Conservation (phyloP, 148 eudicot species). For the Suaeda aralocaspica region DNA sequence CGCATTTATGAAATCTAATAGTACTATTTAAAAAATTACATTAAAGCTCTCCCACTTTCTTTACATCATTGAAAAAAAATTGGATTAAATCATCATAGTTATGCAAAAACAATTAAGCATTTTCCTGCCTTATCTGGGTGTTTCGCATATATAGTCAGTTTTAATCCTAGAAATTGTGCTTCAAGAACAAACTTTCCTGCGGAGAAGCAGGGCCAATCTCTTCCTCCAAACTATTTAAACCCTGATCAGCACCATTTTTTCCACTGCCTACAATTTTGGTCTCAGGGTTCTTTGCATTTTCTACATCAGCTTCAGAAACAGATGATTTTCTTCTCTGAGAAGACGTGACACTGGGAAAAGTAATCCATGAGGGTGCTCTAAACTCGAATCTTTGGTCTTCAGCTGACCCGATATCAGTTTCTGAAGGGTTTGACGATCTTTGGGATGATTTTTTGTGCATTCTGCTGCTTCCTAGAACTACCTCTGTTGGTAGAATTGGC, state of each 20-base stretch:
- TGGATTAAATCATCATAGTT: constrained; percentile 22
- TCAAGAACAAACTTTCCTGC: constrained; percentile 76
- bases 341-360: constrained; percentile 88
- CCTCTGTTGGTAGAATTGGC: constrained; percentile 88
- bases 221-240: constrained; percentile 75
- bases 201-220: constrained; percentile 96
- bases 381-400: constrained; percentile 79
- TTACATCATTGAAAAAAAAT: constrained; percentile 21
- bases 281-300: constrained; percentile 45
- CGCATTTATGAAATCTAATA: background rate
- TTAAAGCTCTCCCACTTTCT: constrained; percentile 7
- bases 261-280: constrained; percentile 35
- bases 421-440: constrained; percentile 70
- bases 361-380: constrained; percentile 94
- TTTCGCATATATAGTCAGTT: constrained; percentile 1
- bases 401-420: constrained; percentile 55
- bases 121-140: background rate
- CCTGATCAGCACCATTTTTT: constrained; percentile 42
- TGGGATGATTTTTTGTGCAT: constrained; percentile 89
- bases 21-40: constrained; percentile 1
- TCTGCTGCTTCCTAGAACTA: constrained; percentile 84
- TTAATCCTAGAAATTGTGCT: constrained; percentile 64
- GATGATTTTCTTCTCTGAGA: constrained; percentile 92
- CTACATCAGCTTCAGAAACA: constrained; percentile 70
- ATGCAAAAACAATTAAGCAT: constrained; percentile 20